These are phyloP conservation scores for Austroboletus festivus DNA, from an alignment of 768 basidiomycete species.

Conservation along the genomic window DNA sequence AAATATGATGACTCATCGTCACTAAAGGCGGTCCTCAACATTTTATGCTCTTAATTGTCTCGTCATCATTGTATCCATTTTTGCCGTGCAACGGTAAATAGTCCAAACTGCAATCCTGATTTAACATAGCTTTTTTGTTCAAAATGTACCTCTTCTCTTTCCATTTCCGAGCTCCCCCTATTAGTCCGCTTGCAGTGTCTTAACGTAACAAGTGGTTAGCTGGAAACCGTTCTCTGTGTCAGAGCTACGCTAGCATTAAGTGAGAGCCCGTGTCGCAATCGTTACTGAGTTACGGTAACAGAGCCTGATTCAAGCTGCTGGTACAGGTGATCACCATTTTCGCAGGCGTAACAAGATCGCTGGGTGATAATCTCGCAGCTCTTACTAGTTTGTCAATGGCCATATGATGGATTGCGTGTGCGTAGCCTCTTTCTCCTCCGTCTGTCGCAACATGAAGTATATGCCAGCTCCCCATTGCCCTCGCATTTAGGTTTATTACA, in stretches of 20 bases:
- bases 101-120: neutral
- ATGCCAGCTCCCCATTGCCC: constrained; percentile 4
- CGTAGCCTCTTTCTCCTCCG: no score
- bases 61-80: neutral
- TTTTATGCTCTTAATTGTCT: neutral
- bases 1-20: neutral
- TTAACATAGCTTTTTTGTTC: constrained; percentile 10
- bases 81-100: constrained; percentile 14
- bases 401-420: no score
- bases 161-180: neutral
- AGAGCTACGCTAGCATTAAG: constrained; percentile 3
- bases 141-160: neutral
- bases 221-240: neutral
- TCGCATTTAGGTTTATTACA: constrained; percentile 14
- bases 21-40: neutral
- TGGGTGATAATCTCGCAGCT: neutral
- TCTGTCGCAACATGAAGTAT: neutral
- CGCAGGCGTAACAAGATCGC: neutral
- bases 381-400: constrained; percentile 3
- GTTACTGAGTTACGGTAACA: neutral
- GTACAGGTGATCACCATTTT: constrained; percentile 4
- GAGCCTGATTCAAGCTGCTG: constrained; percentile 1
- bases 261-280: neutral
- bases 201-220: constrained; percentile 8
- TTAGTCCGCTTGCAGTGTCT: constrained; percentile 6